Evolutionary conservation across 2,329 filamentous ascomycete species (phyloP), one percentile per base, ranked within the genome.

Genomic region (Beauveria medogensis): DNA sequence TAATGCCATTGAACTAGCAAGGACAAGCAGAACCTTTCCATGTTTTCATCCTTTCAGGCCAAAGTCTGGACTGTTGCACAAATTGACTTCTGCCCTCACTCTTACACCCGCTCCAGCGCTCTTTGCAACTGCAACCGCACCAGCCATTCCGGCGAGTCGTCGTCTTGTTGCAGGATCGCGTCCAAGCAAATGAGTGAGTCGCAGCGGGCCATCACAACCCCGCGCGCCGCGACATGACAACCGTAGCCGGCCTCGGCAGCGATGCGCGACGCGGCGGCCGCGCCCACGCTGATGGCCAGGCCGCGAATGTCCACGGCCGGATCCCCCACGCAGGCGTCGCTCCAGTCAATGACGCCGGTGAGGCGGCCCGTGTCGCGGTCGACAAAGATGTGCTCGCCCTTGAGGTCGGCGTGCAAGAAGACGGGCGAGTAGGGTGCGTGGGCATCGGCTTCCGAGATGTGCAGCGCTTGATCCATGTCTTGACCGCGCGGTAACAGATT

Each of bases 351-450:
- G 24, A 61, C 54, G 12, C 60, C 60, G 2, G 53, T 53, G 22
- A 61, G 34, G 20, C 16, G 60, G 26, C 60, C 60, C 26, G 58
- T 54, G 18, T 28, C n/a, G 16, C 28, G 16, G 28, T 61, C 40
- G 46, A 57, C 26, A 24, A 61, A 61, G 30, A 61, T 47, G 28
- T 61, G 60, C 41, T 61, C 60, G 44, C 60, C 60, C 44, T 61
- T 61, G 37, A 61, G 28, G 26, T 61, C 60, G 1, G 60, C 60
- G 28, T 61, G 60, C 28, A 57, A 16, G 5, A 61, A 24, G 7
- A 61, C 40, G 16, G 52, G 59, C 43, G 20, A 22, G 20, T 56
- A 24, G 7, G 9, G 16, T 18, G 16, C 47, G 10, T 20, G 14
- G 14, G 18, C 40, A 3, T n/a, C 43, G 26, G 22, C 6, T 24